Percentiles rank a stretch among this genome's conserved stretches.
Conservation (phyloP, 129 eudicot species). For the Flaveria bidentis region DNA sequence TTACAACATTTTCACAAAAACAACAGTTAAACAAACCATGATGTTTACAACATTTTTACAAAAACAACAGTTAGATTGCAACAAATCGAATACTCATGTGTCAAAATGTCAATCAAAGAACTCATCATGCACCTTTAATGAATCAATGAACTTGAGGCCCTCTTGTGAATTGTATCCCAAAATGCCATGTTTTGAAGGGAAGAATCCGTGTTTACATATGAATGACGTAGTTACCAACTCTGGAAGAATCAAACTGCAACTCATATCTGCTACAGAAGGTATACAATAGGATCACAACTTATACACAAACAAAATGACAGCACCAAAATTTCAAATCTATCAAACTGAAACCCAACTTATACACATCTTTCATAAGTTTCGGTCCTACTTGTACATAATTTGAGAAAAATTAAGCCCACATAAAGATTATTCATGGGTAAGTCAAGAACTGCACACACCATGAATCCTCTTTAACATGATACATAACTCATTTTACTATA, state of each 20-base stretch:
- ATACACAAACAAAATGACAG: conserved; percentile 1
- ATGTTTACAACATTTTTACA: not conserved
- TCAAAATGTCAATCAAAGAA: not conserved
- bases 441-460: too few relatives aligned
- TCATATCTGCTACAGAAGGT: conserved; percentile 47
- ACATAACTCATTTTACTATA: too few relatives aligned
- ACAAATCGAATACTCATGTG: not conserved
- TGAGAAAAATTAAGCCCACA: too few relatives aligned
- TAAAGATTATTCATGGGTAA: too few relatives aligned
- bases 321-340: too few relatives aligned
- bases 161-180: conserved; percentile 36
- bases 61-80: not conserved
- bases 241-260: conserved; percentile 41
- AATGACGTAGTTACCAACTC: conserved; percentile 40
- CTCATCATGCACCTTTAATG: conserved; percentile 48
- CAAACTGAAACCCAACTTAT: too few relatives aligned
- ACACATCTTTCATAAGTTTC: too few relatives aligned
- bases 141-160: conserved; percentile 35
- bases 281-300: conserved; percentile 8
- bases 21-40: too few relatives aligned
- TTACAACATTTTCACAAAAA: too few relatives aligned
- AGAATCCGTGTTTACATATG: conserved; percentile 24
- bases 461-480: too few relatives aligned
- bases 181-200: conserved; percentile 34
- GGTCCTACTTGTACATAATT: too few relatives aligned